phyloP scores from a whole-genome alignment of 2,329 filamentous ascomycete genomes.

The Hymenotorrendiella dingleyae region DNA sequence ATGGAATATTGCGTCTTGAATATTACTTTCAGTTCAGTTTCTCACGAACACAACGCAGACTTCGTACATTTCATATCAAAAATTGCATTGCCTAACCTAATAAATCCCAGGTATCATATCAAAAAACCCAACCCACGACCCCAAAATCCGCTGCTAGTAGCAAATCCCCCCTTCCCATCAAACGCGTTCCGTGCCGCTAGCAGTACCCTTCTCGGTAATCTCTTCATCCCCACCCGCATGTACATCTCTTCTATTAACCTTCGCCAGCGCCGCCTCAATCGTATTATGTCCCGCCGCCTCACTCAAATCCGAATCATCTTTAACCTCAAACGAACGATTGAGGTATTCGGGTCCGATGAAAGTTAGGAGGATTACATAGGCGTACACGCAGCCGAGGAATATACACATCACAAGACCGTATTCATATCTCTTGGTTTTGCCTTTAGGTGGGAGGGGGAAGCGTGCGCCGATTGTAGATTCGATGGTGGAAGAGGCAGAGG shows the following conservation, averaged over 20 bases:
- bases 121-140: no score
- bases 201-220: constrained; percentile 1
- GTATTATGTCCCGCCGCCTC: constrained; percentile 35
- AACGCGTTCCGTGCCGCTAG: background rate
- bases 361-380: constrained; percentile 54
- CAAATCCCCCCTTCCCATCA: no score
- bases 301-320: constrained; percentile 40
- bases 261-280: constrained; percentile 25
- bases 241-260: constrained; percentile 12
- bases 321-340: constrained; percentile 40
- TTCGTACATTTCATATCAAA: no score
- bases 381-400: constrained; percentile 66
- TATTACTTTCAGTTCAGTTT: no score
- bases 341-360: constrained; percentile 40
- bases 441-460: constrained; percentile 62
- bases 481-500: constrained; percentile 67
- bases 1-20: no score
- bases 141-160: no score
- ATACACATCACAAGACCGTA: constrained; percentile 85
- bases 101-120: no score
- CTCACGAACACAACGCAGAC: no score
- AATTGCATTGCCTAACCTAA: no score
- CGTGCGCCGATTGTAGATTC: constrained; percentile 68
- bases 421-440: constrained; percentile 51
- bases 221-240: constrained; percentile 19